Conservation (phyloP, 2,329 filamentous ascomycete species). For the Didymella arachidicola region DNA sequence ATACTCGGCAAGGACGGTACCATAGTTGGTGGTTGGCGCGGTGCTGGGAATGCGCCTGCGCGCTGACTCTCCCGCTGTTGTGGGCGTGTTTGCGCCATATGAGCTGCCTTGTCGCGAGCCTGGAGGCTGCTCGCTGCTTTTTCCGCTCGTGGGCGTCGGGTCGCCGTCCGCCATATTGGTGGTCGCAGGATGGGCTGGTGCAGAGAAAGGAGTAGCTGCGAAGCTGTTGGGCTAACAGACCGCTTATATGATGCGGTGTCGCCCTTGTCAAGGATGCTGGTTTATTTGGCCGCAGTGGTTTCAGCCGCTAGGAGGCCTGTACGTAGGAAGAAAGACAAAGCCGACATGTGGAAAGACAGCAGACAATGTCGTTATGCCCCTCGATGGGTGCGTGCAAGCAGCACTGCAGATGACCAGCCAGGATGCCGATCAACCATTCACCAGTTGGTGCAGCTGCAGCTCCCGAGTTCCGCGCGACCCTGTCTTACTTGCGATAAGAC, state of each 20-base stretch:
- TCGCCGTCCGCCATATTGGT: slow-evolving; percentile 43
- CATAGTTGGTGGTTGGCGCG: slow-evolving; percentile 45
- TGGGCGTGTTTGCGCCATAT: slow-evolving; percentile 34
- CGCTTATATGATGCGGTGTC: slow-evolving; percentile 13
- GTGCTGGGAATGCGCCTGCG: slow-evolving; percentile 42
- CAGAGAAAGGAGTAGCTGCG: slow-evolving; percentile 15
- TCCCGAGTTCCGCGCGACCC: slow-evolving; percentile 11
- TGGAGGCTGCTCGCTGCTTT: slow-evolving; percentile 33
- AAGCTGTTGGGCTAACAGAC: slow-evolving; percentile 11
- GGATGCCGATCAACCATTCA: slow-evolving; percentile 16
- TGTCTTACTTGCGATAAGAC: slow-evolving; percentile 14
- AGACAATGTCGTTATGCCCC: slow-evolving; percentile 17
- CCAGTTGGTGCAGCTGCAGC: slow-evolving; percentile 11
- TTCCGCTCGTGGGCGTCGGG: slow-evolving; percentile 34
- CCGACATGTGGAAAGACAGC: slow-evolving; percentile 18
- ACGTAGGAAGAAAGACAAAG: slow-evolving; percentile 13
- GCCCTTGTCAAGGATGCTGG: slow-evolving; percentile 19
- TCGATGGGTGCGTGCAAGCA: slow-evolving; percentile 27
- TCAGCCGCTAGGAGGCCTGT: slow-evolving; percentile 21
- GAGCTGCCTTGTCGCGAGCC: slow-evolving; percentile 40
- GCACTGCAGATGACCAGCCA: slow-evolving; percentile 35
- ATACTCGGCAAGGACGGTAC: slow-evolving; percentile 29
- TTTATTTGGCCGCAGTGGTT: slow-evolving; percentile 28
- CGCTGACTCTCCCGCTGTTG: slow-evolving; percentile 36
- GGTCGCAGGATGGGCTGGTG: slow-evolving; percentile 20